phyloP scores from a whole-genome alignment of 345 rosid genomes.

The Microthlaspi erraticum region DNA sequence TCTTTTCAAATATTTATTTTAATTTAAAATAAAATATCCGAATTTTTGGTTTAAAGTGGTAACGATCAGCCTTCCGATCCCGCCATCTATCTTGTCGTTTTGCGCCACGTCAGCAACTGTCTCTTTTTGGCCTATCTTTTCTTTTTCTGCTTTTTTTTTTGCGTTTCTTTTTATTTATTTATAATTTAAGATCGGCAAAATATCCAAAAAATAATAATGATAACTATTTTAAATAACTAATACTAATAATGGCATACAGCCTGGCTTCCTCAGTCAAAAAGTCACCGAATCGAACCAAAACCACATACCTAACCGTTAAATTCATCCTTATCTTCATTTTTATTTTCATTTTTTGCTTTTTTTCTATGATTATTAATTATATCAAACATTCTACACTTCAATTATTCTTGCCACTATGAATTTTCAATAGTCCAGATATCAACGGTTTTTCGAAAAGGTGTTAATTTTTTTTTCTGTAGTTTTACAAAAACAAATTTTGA shows the following conservation, averaged over 20 bases:
- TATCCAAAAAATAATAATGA: constrained; percentile 21
- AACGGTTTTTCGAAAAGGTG: background rate
- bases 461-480: background rate
- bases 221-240: constrained; percentile 11
- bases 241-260: constrained; percentile 63
- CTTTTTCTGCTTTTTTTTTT: background rate
- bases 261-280: constrained; percentile 76
- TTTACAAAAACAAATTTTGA: background rate
- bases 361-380: constrained; percentile 12
- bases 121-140: constrained; percentile 37
- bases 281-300: constrained; percentile 49
- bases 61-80: constrained; percentile 67
- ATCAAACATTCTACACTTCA: constrained; percentile 18
- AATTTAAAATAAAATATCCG: background rate
- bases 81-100: constrained; percentile 79
- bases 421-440: background rate
- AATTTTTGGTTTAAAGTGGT: constrained; percentile 40
- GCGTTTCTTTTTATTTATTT: background rate
- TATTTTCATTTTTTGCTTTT: background rate
- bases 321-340: constrained; percentile 58
- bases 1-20: background rate
- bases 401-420: constrained; percentile 8
- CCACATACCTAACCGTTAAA: constrained; percentile 57
- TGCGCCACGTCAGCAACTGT: constrained; percentile 62
- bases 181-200: constrained; percentile 9